Base-by-base conservation (phyloP, 2,329 filamentous ascomycete species). In the Periconia macrospinosa region DNA sequence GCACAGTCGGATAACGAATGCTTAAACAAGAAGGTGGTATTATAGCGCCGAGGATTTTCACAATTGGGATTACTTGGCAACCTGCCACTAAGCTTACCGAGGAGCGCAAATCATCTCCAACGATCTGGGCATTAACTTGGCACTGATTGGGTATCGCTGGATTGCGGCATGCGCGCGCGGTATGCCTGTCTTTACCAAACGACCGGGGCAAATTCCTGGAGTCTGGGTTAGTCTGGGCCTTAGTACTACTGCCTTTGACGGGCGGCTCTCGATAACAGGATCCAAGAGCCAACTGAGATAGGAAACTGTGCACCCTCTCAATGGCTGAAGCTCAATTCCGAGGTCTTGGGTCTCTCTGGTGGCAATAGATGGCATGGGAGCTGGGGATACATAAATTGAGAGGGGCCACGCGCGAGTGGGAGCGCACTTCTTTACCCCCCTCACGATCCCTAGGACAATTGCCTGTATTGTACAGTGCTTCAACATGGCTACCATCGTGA, bases 401-500 rank as follows among this genome's bases (percentile, higher is more conserved):
- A 41, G 19, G 37, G 14, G 14, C 17, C 33, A n/a, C 30, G 35
- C 46, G 46, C 46, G 10, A 30, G 33, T 41, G 30, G 27, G 11
- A 20, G 40, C 45, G 30, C 45, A 9, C 17, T 40, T 45, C 14
- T 33, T 7, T 30, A 46, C 44, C n/a, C 30, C n/a, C 30, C 30
- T 19, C 30, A 40, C 30, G 45, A 47, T 17, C 14, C 11, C 27
- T n/a, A 7, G 23, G 33, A n/a, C 33, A 33, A 33, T 33, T 13
- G 13, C 30, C 30, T 33, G 30, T 33, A 33, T 13, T 8, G 8
- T 33, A 13, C n/a, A 18, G 41, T 27, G 23, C 23, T 50, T 20
- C 49, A 51, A 44, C 30, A 69, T 69, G 66, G 65, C 64, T 27
- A 49, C 54, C 46, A 62, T 48, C 30, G 53, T 55, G 49, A 59